Evolutionary conservation across 208 protist species (phyloP), one percentile per base, ranked within the genome.

Genomic region (Trypanosoma congolense): DNA sequence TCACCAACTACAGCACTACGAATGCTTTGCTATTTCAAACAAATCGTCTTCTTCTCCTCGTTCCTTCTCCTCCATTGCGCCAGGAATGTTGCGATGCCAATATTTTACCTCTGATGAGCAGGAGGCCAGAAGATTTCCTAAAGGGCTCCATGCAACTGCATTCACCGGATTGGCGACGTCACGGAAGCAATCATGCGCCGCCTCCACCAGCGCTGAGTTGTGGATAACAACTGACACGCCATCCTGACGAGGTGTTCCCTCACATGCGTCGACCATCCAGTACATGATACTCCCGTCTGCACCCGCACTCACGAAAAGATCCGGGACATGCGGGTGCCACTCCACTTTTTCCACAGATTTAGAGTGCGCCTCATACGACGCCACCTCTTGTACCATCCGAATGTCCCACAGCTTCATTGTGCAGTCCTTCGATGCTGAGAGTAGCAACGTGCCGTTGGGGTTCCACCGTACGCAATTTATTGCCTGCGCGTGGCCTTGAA

Each of bases 381-480:
- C 79, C 25, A 87, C 64, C 65, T 92, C 81, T 68, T 89, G 76
- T 31, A 77, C 70, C 63, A 78, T 83, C 45, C 87, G 87, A 33
- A 90, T 80, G 41, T 95, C 87, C 82, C 83, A 95, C 28, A 95
- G 69, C 62, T 81, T 79, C n/a, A 87, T 62, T 16, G 71, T 76
- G 35, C 75, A 74, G 60, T 95, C 87, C 73, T 89, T 87, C 29
- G 77, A 73, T 48, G 80, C 80, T 26, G 73, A 91, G 45, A 95
- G 77, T 31, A 95, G 66, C 25, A 70, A 79, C 18, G 70, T 65
- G 24, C 87, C 83, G 48, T 81, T 73, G 16, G 80, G 87, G 69
- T 89, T 83, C 87, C 87, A 95, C 45, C 82, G 80, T 63, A 90
- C 82, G 33, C 74, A 82, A n/a, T 71, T 80, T 4, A 92, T 65